Evolutionary conservation across 202 grass and related monocot species (phyloP).

Genomic region (Schoenoplectus triqueter): DNA sequence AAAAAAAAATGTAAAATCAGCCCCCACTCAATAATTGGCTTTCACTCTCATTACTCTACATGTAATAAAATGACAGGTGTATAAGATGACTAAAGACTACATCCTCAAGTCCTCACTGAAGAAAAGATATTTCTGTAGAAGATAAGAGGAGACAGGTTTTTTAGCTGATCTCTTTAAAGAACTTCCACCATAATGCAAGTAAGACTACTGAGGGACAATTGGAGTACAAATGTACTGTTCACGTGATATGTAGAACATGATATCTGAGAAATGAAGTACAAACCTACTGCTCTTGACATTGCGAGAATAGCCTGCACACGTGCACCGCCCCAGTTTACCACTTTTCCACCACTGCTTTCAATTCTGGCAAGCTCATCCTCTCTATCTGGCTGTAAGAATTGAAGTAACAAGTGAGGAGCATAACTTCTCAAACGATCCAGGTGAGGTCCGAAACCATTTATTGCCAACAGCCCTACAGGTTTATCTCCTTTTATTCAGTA

Average conservation of each 20-base stretch:
- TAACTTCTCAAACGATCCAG: not conserved
- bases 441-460: conserved; percentile 2
- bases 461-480: not conserved
- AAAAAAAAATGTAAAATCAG: not conserved
- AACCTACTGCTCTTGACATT: conserved; percentile 55
- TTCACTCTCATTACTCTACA: not conserved
- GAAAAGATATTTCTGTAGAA: not conserved
- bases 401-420: conserved; percentile 36
- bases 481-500: not conserved
- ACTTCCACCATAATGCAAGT: conserved; percentile 2
- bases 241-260: conserved; percentile 33
- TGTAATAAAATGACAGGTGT: not conserved
- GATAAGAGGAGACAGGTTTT: not conserved
- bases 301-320: conserved; percentile 49
- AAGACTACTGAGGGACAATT: conserved; percentile 13
- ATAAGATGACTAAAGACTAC: not conserved
- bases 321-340: conserved; percentile 50
- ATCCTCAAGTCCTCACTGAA: not conserved
- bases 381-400: conserved; percentile 56
- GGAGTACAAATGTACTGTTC: not conserved
- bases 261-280: conserved; percentile 18
- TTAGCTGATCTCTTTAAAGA: not conserved
- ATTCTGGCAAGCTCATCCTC: conserved; percentile 52
- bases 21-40: not conserved
- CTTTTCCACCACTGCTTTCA: conserved; percentile 49